A percentile compares a stretch with the other conserved stretches of the same genome.
phyloP scores from a whole-genome alignment of 139 green algal genomes.

The Microglena sp. region DNA sequence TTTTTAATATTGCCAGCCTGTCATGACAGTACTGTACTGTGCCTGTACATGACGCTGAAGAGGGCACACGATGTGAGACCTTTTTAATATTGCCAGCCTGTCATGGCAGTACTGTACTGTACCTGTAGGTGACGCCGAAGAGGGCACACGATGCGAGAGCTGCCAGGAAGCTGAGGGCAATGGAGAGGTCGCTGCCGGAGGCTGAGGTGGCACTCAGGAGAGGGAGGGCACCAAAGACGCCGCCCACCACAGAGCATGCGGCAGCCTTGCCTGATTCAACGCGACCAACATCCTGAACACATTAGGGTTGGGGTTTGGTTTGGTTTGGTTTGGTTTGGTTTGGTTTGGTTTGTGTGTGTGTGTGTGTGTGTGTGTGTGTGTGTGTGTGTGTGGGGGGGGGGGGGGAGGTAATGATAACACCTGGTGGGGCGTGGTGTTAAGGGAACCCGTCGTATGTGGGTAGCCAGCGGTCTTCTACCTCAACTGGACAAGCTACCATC shows the following conservation, averaged over 20 bases:
- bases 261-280: constrained; percentile 53
- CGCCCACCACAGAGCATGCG: constrained; percentile 26
- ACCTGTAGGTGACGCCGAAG: constrained; percentile 56
- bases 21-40: no score
- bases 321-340: no score
- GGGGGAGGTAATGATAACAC: no score
- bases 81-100: background rate
- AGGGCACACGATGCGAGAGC: constrained; percentile 30
- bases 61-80: constrained; percentile 28
- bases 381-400: no score
- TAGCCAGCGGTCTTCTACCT: no score
- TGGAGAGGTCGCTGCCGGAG: background rate
- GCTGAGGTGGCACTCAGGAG: constrained; percentile 16
- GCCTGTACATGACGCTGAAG: constrained; percentile 55
- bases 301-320: no score
- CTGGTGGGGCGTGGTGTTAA: no score
- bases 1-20: background rate
- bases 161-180: constrained; percentile 9
- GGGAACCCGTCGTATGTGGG: no score
- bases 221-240: constrained; percentile 30
- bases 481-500: no score
- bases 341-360: no score
- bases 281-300: constrained; percentile 46
- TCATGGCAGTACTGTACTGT: no score
- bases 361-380: no score